phyloP scores from a whole-genome alignment of 208 protist genomes.

The Trypanosoma brucei region DNA sequence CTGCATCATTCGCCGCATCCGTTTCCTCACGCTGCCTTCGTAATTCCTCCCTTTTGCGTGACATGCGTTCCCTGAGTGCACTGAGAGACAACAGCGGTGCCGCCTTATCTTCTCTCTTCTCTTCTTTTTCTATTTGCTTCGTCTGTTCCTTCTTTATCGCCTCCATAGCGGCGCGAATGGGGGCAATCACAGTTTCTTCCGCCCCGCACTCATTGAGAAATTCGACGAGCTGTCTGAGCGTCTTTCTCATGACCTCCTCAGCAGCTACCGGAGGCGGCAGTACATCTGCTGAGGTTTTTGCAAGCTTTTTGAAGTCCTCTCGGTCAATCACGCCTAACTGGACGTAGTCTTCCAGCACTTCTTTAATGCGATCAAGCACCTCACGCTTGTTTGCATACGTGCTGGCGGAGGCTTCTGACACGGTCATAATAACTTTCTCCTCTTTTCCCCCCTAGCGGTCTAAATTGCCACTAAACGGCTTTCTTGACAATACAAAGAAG shows the following conservation, averaged over 20 bases:
- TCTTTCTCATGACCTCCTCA: conserved; percentile 3
- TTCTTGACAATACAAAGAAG: too few species aligned
- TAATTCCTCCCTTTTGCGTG: conserved; percentile 51
- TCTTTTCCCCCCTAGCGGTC: too few species aligned
- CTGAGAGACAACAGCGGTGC: conserved; percentile 32
- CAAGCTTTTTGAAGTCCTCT: conserved; percentile 57
- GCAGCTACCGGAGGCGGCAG: conserved; percentile 26
- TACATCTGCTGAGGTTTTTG: conserved; percentile 39
- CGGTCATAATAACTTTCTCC: too few species aligned
- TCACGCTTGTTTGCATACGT: conserved; percentile 60
- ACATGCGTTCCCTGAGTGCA: conserved; percentile 56
- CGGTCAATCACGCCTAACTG: conserved; percentile 44
- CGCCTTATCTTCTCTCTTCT: conserved; percentile 3
- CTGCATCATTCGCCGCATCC: conserved; percentile 12
- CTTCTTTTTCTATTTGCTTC: neutral
- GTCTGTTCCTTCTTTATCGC: neutral
- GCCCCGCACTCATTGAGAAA: conserved; percentile 17
- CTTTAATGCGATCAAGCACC: conserved; percentile 61
- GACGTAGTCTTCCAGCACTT: conserved; percentile 40
- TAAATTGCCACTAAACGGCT: too few species aligned
- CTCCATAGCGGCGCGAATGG: conserved; percentile 16
- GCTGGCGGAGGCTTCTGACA: neutral
- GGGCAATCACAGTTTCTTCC: conserved; percentile 17
- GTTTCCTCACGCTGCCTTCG: conserved; percentile 24
- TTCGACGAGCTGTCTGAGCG: conserved; percentile 14